Evolutionary conservation across 176 grass and related monocot species (phyloP).

Genomic region (Carex cristatella): DNA sequence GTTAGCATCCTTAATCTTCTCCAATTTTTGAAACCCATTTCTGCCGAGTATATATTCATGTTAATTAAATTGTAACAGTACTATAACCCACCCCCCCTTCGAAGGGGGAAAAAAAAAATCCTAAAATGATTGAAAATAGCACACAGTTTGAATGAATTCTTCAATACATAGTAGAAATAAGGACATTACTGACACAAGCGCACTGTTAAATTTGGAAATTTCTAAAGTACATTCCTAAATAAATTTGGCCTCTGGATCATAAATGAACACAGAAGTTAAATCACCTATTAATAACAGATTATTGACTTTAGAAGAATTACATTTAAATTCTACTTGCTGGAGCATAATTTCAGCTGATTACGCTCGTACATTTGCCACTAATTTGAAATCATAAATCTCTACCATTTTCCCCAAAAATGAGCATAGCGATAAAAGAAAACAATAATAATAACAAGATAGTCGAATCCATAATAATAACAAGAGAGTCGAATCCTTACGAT

Average conservation of each 20-base stretch:
- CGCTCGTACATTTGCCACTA: neutral
- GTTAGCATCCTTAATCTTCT: conserved; percentile 93
- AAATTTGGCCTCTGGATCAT: neutral
- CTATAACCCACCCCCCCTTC: neutral
- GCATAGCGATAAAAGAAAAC: neutral
- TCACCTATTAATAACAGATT: neutral
- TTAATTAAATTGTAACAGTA: neutral
- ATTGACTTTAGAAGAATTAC: neutral
- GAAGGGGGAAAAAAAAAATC: neutral
- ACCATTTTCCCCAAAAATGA: neutral
- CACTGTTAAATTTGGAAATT: too few species aligned
- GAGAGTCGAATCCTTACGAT: conserved; percentile 51
- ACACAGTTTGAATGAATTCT: neutral
- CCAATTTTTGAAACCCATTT: conserved; percentile 95
- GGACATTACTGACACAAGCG: neutral
- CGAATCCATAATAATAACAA: conserved; percentile 9
- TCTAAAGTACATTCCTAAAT: neutral
- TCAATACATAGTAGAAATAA: neutral
- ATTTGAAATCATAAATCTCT: neutral
- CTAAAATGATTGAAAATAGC: neutral
- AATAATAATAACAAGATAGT: neutral
- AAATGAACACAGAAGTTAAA: neutral
- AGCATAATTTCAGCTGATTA: conserved; percentile 8
- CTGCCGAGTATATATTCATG: conserved; percentile 35
- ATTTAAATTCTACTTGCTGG: neutral